A percentile compares a stretch with the other conserved stretches of the same genome.
Evolutionary conservation across 2,329 filamentous ascomycete genomes (phyloP).

Genomic region (Pseudogymnoascus sp.): DNA sequence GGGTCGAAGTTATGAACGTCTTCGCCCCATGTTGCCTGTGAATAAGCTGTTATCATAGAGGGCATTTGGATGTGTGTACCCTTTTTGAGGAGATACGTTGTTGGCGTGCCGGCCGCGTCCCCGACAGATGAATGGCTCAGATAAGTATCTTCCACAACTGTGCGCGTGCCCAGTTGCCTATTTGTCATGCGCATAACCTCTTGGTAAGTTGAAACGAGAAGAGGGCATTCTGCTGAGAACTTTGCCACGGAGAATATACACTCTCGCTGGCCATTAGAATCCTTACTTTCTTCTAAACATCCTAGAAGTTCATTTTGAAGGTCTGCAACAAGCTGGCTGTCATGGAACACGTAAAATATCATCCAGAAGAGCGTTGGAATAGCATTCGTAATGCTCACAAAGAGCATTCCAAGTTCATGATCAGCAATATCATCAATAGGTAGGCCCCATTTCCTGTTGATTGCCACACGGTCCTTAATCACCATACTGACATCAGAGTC

Average conservation of each 20-base stretch:
- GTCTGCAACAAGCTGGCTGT: constrained; percentile 21
- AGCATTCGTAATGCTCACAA: constrained; percentile 29
- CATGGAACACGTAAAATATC: constrained; percentile 25
- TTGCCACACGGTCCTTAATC: constrained; percentile 25
- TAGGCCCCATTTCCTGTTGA: constrained; percentile 27
- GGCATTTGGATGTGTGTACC: constrained; percentile 38
- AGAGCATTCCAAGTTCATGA: constrained; percentile 27
- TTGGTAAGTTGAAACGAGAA: constrained; percentile 38
- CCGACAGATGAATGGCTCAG: constrained; percentile 25
- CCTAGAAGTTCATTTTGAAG: constrained; percentile 28
- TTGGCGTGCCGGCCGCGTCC: constrained; percentile 5
- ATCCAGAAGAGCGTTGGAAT: constrained; percentile 35
- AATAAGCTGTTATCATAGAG: constrained; percentile 36
- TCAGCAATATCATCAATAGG: constrained; percentile 23
- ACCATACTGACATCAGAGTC: constrained; percentile 24
- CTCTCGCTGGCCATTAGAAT: background rate
- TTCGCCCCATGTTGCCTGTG: constrained; percentile 37
- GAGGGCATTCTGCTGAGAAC: constrained; percentile 34
- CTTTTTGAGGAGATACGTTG: constrained; percentile 38
- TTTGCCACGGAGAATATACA: constrained; percentile 31
- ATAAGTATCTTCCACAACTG: constrained; percentile 36
- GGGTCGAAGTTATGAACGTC: constrained; percentile 37
- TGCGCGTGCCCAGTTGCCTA: constrained; percentile 33
- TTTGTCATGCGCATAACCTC: constrained; percentile 39
- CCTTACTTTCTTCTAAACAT: background rate